These are phyloP conservation scores for Yamagishiella unicocca DNA, from an alignment of 139 green algal genomes.

Conservation along the genomic window DNA sequence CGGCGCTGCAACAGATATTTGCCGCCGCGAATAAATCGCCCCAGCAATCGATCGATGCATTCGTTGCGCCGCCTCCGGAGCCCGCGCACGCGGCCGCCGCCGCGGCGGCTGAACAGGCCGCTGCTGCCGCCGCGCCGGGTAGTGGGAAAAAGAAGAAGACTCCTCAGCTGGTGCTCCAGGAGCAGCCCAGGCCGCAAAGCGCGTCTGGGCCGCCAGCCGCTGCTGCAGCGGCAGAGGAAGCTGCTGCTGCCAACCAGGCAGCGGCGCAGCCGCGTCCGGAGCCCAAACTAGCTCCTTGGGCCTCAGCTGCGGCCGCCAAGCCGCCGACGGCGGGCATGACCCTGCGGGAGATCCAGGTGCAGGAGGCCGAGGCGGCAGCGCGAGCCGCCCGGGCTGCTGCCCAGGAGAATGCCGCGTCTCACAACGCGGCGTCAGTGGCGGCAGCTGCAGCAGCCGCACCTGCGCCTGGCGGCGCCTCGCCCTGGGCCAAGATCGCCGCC, in stretches of 20 bases:
- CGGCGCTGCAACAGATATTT: slow-evolving; percentile 45
- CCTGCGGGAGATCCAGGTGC: slow-evolving; percentile 83
- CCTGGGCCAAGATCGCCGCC: slow-evolving; percentile 30
- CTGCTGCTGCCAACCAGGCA: neutral
- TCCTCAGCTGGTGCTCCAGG: slow-evolving; percentile 35
- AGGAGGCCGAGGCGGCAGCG: slow-evolving; percentile 75
- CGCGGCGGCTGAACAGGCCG: slow-evolving; percentile 5
- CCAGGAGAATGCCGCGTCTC: slow-evolving; percentile 26
- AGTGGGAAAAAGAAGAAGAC: slow-evolving; percentile 42
- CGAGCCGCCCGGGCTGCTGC: slow-evolving; percentile 30
- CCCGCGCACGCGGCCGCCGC: neutral
- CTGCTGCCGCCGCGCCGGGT: neutral
- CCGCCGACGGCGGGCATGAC: slow-evolving; percentile 60
- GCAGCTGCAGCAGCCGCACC: neutral
- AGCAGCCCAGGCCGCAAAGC: slow-evolving; percentile 16
- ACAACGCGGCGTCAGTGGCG: slow-evolving; percentile 43
- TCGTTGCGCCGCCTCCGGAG: neutral
- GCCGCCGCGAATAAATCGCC: neutral
- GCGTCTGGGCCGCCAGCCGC: neutral
- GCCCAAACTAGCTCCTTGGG: slow-evolving; percentile 76
- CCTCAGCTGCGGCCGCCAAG: slow-evolving; percentile 55
- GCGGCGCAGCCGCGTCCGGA: slow-evolving; percentile 22
- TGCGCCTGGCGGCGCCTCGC: neutral
- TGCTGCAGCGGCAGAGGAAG: neutral
- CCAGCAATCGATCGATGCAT: too few relatives aligned